Base-by-base conservation (phyloP, 805 yeast species). In the Ogataea saltuana region DNA sequence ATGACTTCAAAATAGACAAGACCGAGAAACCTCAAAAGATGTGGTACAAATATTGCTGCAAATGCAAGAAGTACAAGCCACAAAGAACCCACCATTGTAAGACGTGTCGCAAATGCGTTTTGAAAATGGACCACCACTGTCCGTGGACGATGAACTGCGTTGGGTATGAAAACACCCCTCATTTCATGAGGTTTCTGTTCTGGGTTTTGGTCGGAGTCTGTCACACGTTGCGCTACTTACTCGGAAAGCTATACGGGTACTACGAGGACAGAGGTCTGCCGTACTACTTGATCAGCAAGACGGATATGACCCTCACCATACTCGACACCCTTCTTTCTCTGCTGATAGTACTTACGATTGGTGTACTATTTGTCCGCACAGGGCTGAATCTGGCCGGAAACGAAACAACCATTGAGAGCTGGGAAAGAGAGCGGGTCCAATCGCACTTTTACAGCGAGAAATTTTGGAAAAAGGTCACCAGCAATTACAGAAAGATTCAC, bases 121-220 rank as follows among this genome's bases (percentile, higher is more conserved):
- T 89, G 44, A 76, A 78, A 58, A 90, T 89, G 97, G 97, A 89
- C 61, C 97, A 89, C 60, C 97, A 89, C 65, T 83, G 84, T 60
- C 96, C 97, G 0, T 90, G 97, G 97, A 88, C 96, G 0, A 76
- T 79, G 62, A 90, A 87, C 59, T 90, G 97, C 59, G 91, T 90
- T 16, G 97, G 97, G 0, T 80, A 79, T 58, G 61, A 64, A 0
- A 90, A 90, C 58, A 70, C 79, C 61, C 88, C 95, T 0, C 90
- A 87, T 60, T 90, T 90, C 59, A 55, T 85, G 49, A 69, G 97
- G 42, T 90, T 90, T 58, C 56, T 90, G 26, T 54, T 72, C 9
- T 83, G 89, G 85, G 82, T 86, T 2, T 60, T 76, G 16, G 56
- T 72, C 25, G 69, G 81, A 1, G 73, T 83, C 1, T 68, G 70